Evolutionary conservation across 768 basidiomycete genomes (phyloP), one percentile per base, ranked within the genome.

Genomic region (Kwoniella pini): DNA sequence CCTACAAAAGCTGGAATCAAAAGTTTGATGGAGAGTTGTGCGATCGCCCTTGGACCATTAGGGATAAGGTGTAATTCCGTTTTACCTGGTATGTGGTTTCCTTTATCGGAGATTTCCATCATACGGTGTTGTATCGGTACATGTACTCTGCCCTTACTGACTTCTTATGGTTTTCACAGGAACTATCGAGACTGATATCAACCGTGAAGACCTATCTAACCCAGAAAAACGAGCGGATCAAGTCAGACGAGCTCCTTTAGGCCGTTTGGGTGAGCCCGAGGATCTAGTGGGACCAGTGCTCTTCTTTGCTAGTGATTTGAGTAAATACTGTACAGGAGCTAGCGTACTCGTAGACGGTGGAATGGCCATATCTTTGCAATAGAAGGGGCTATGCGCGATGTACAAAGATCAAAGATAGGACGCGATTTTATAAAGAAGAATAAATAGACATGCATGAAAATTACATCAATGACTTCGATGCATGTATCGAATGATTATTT

Each of bases 1-100:
- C 88, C 88, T 4, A 89, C 89, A 4, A 89, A 90, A 71, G 89
- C 89, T 1, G 88, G 86, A 1, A 85, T 90, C 52, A 82, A 87
- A 43, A 87, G 85, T 27, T 77, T 90, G 64, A 90, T 89, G 88
- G 87, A 89, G 76, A 87, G 85, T 62, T 87, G 86, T 67, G 87
- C 88, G 3, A 84, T 88, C 42, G 88, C 88, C 3, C 80, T 89
- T 24, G 87, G 87, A n/a, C 86, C 87, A 63, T 84, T 88, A 75
- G 84, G 84, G 49, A 90, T 90, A 64, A 83, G 88, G 36, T 87
- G 79, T 65, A 79, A 79, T 57, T 70, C 71, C 1, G 70, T 80
- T 28, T 81, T 88, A n/a, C 88, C 88, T 13, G 79, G 79, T 79
- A 43, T 39, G 69, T 54, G 11, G 3, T 33, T n/a, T n/a, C 36